Evolutionary conservation across 768 basidiomycete species (phyloP).

Genomic region (Mycena chlorophos): DNA sequence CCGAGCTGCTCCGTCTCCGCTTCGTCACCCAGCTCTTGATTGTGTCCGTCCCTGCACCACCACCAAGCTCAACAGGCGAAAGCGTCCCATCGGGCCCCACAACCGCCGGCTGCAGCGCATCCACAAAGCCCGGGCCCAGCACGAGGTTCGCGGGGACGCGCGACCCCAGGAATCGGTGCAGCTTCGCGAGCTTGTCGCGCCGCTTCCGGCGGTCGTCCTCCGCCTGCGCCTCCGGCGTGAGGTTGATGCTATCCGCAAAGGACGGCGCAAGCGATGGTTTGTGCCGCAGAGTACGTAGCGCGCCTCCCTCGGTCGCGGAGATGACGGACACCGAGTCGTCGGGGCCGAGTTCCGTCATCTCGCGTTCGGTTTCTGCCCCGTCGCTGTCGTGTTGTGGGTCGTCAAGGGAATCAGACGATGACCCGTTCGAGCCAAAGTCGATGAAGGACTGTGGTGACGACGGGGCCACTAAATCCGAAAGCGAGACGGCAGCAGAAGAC

Average conservation of each 20-base stretch:
- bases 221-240: constrained; percentile 51
- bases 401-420: background rate
- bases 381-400: constrained; percentile 1
- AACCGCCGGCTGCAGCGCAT: constrained; percentile 28
- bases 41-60: constrained; percentile 33
- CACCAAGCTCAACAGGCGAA: constrained; percentile 21
- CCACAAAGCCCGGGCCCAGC: constrained; percentile 44
- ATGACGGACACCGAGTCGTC: constrained; percentile 16
- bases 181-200: constrained; percentile 74
- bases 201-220: constrained; percentile 69
- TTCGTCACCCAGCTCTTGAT: constrained; percentile 45
- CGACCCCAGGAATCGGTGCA: constrained; percentile 86
- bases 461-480: constrained; percentile 8
- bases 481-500: background rate
- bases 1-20: constrained; percentile 55
- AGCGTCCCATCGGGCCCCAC: constrained; percentile 37
- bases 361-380: background rate
- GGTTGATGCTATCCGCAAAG: constrained; percentile 48
- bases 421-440: too few relatives aligned
- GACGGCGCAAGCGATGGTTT: constrained; percentile 45
- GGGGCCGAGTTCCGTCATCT: constrained; percentile 4
- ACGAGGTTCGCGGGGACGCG: constrained; percentile 72
- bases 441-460: constrained; percentile 50
- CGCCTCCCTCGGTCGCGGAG: background rate
- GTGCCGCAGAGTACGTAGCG: constrained; percentile 14